Evolutionary conservation across 352 stramenopile species (phyloP), one percentile per base, ranked within the genome.

Genomic region (Globisporangium irregulare): DNA sequence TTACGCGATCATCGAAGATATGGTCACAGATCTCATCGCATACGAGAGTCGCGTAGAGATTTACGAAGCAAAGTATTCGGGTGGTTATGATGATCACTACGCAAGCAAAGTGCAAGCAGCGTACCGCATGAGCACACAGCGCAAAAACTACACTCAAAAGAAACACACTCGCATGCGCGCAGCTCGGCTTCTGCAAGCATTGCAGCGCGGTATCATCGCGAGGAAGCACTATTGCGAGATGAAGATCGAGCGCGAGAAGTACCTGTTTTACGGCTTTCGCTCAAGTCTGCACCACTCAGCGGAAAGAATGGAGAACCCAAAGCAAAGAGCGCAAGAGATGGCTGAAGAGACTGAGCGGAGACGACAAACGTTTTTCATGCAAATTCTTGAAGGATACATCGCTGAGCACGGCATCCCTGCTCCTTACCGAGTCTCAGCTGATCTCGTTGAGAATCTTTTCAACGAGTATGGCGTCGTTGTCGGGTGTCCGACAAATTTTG

Each of bases 101-200:
- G 86, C 86, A 15, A 90, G 78, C 59, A 92, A 92, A 68, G 64
- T 94, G 0, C 86, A 94, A 67, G 81, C 82, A 3, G 68, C 76
- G 4, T 94, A 76, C 54, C 86, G 84, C 7, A 94, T 94, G 86
- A 89, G 80, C 32, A 76, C 75, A 34, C 76, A 91, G 25, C 78
- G 84, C n/a, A 78, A 76, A 38, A 74, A 76, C 48, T 94, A 92
- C 48, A 55, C 69, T 0, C 67, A 74, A 48, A 79, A 82, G 50
- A 72, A 79, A 18, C 69, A 82, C 32, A 77, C 82, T 8, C 79
- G 81, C 15, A 62, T 82, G 25, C 76, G 79, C 8, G 86, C 86
- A 4, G 86, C 78, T 25, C 73, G 76, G n/a, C 71, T 90, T 24
- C 73, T 92, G 4, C 86, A 94, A 65, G 80, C 86, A 12, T 54